These are phyloP conservation scores for Lindgomyces ingoldianus DNA, from an alignment of 495 filamentous ascomycete genomes.

Conservation along the genomic window DNA sequence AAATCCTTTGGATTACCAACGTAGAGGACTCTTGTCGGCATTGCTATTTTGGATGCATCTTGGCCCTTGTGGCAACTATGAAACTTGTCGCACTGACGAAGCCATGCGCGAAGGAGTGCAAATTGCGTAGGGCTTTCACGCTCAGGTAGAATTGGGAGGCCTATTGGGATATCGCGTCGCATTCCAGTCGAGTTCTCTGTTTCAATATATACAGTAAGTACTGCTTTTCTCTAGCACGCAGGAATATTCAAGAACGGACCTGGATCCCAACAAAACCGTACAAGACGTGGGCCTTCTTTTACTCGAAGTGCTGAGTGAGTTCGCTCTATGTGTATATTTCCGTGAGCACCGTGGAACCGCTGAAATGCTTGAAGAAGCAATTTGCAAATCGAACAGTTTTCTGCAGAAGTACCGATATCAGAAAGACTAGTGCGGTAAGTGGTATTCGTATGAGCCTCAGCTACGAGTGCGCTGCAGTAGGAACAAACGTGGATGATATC, in stretches of 20 bases:
- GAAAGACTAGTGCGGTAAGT: not conserved
- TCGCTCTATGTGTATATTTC: slow-evolving; percentile 1
- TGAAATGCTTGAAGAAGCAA: slow-evolving; percentile 11
- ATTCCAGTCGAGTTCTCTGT: not conserved
- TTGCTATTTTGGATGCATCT: slow-evolving; percentile 1
- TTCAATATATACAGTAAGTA: slow-evolving; percentile 11
- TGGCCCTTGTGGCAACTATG: slow-evolving; percentile 4
- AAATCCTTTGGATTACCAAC: not conserved
- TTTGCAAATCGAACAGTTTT: slow-evolving; percentile 14
- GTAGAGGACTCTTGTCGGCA: slow-evolving; percentile 22
- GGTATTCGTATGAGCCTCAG: too few species aligned
- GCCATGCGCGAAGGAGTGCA: slow-evolving; percentile 23
- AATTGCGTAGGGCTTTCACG: slow-evolving; percentile 1
- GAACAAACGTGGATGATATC: too few species aligned
- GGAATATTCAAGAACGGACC: slow-evolving; percentile 14
- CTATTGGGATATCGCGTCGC: not conserved
- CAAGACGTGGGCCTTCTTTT: slow-evolving; percentile 7
- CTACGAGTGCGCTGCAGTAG: too few species aligned
- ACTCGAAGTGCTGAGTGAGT: slow-evolving; percentile 3
- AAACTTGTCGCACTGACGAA: slow-evolving; percentile 13
- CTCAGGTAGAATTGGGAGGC: slow-evolving; percentile 8
- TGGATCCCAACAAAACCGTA: slow-evolving; percentile 13
- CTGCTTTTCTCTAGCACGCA: not conserved
- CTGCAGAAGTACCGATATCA: not conserved
- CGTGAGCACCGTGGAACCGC: not conserved